Percentiles rank a stretch among this genome's conserved stretches.
These are phyloP conservation scores for Physcomitrium patens DNA, from an alignment of 225 moss, liverwort and hornwort genomes.

Conservation along the genomic window DNA sequence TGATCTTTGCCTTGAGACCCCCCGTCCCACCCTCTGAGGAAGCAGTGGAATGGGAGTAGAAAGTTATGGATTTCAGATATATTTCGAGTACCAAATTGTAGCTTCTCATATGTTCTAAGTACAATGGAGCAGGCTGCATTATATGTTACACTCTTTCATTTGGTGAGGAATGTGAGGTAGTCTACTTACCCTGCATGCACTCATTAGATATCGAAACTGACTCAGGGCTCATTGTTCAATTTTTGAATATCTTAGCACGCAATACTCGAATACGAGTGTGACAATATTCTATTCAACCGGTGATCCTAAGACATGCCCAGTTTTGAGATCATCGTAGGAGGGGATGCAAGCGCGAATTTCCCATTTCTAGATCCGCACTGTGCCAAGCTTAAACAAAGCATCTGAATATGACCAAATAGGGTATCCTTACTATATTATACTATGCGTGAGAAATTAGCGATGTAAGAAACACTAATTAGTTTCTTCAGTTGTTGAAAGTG, in stretches of 20 bases:
- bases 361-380: constrained; percentile 4
- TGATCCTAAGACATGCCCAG: background rate
- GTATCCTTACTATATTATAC: constrained; percentile 25
- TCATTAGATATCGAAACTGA: too few species aligned
- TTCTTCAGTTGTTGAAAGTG: constrained; percentile 28
- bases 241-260: too few species aligned
- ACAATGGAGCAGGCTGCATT: too few species aligned
- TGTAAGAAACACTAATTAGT: constrained; percentile 12
- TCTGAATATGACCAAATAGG: constrained; percentile 28
- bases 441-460: constrained; percentile 30
- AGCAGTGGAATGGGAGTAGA: constrained; percentile 59
- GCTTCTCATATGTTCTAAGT: too few species aligned
- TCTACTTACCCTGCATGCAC: too few species aligned
- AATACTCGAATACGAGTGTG: background rate
- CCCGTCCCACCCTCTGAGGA: constrained; percentile 46
- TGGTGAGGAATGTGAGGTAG: too few species aligned
- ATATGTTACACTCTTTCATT: too few species aligned
- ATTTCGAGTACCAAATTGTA: too few species aligned
- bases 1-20: constrained; percentile 75
- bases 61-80: background rate
- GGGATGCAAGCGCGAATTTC: constrained; percentile 14
- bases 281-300: background rate
- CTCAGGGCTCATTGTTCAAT: too few species aligned
- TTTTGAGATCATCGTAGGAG: constrained; percentile 12
- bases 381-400: constrained; percentile 12